Base-by-base conservation (phyloP, 1,284 basidiomycete species). In the Tilletia walkeri region DNA sequence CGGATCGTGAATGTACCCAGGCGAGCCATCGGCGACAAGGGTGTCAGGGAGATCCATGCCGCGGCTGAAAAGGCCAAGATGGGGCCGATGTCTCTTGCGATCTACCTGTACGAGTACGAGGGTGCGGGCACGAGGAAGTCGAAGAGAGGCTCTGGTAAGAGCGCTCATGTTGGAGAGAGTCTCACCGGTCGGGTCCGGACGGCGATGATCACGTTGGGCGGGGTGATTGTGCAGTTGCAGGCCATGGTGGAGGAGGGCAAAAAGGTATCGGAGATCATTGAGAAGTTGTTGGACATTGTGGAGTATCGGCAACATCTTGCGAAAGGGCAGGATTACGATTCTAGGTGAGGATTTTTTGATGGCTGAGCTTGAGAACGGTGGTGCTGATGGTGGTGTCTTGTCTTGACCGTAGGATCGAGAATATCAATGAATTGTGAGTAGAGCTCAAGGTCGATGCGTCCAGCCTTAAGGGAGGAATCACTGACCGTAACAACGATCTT, bases 1-100 rank as follows among this genome's bases (percentile, higher is more conserved):
- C 88, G 93, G 20, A 88, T 90, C 0, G 86, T 93, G 69, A 94
- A 94, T 78, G 86, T 89, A 0, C 93, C 94, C 0, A 86, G 87
- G 53, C 86, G 93, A 59, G 88, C 89, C 0, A 89, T 95, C 45
- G 94, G 93, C n/a, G 90, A 92, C 67, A 94, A 94, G 88, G 89
- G 89, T 4, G 79, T 93, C 1, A 76, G 85, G 4, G 89, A 90
- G 73, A 85, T 94, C 20, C 77, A 88, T 4, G 78, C 84, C 3
- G 86, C 86, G 7, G 90, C 92, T 0, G 86, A 86, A 66, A 83
- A 85, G 69, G 85, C 86, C 48, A 86, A 88, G 12, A 83, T 88
- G 0, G 87, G 89, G 0, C 88, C 89, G 0, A 86, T 93, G 80
- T 86, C 88, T 48, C 81, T 92, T 0, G 87, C 66, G 5, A 61